phyloP scores from a whole-genome alignment of 345 rosid species.

The Sonneratia caseolaris region DNA sequence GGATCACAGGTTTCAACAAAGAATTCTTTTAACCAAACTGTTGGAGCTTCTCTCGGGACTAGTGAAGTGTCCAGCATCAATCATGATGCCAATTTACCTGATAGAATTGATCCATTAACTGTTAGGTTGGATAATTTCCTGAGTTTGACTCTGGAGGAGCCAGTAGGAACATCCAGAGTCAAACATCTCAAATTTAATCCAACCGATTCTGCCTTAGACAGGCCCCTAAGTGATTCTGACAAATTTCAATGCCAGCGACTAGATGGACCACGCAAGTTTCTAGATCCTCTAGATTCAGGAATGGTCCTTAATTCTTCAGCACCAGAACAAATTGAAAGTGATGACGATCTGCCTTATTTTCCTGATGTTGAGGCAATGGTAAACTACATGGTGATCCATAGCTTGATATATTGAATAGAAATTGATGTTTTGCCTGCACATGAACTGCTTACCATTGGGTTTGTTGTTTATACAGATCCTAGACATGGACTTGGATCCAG shows the following conservation, averaged over 20 bases:
- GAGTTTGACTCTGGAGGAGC: slow-evolving; percentile 28
- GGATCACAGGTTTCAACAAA: slow-evolving; percentile 22
- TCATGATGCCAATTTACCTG: slow-evolving; percentile 10
- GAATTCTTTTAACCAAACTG: slow-evolving; percentile 25
- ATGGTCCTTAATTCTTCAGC: slow-evolving; percentile 16
- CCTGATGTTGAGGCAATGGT: slow-evolving; percentile 90
- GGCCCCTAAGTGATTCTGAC: slow-evolving; percentile 12
- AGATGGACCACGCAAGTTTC: slow-evolving; percentile 13
- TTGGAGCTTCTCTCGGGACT: slow-evolving; percentile 22
- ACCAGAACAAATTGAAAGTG: slow-evolving; percentile 46
- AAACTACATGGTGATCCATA: slow-evolving; percentile 5
- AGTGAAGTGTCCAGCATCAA: slow-evolving; percentile 13
- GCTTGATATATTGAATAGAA: neutral
- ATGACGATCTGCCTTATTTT: slow-evolving; percentile 61
- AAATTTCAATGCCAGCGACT: slow-evolving; percentile 11
- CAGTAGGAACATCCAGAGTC: slow-evolving; percentile 9
- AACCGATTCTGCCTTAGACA: slow-evolving; percentile 15
- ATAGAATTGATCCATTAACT: slow-evolving; percentile 15
- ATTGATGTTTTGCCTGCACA: neutral
- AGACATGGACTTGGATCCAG: slow-evolving; percentile 17
- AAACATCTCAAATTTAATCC: neutral
- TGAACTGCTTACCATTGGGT: neutral
- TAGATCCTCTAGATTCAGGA: slow-evolving; percentile 32
- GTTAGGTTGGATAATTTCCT: slow-evolving; percentile 8
- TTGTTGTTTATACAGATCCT: slow-evolving; percentile 10